These are phyloP conservation scores for Teratosphaeria zuluensis DNA, from an alignment of 2,329 filamentous ascomycete genomes.

Conservation along the genomic window DNA sequence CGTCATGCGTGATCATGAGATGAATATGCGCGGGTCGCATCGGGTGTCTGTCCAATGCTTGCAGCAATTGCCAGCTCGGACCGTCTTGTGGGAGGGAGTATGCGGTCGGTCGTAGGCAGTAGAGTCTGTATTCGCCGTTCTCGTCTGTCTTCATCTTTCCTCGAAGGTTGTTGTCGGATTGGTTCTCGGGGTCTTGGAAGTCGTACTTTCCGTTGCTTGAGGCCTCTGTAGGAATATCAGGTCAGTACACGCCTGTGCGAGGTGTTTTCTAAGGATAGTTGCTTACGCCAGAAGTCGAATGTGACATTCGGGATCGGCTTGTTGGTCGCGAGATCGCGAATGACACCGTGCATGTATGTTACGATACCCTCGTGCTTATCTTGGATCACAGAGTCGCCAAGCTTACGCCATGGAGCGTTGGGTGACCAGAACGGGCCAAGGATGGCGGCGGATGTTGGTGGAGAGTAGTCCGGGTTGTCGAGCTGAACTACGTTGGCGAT, in stretches of 20 bases:
- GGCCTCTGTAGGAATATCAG: slow-evolving; percentile 40
- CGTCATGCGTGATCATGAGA: slow-evolving; percentile 44
- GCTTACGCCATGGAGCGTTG: slow-evolving; percentile 60
- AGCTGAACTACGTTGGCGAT: slow-evolving; percentile 53
- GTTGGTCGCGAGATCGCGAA: slow-evolving; percentile 56
- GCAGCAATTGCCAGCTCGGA: slow-evolving; percentile 44
- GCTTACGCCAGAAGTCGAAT: slow-evolving; percentile 57
- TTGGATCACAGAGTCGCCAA: slow-evolving; percentile 58
- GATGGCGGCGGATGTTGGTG: slow-evolving; percentile 61
- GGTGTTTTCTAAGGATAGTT: background rate
- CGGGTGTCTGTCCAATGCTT: slow-evolving; percentile 47
- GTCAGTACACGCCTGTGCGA: background rate
- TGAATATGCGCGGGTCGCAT: slow-evolving; percentile 55
- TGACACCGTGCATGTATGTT: slow-evolving; percentile 59
- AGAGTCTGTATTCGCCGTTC: slow-evolving; percentile 62
- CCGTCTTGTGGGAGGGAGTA: slow-evolving; percentile 62
- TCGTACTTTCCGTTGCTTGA: slow-evolving; percentile 63
- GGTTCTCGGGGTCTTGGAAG: slow-evolving; percentile 61
- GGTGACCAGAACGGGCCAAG: slow-evolving; percentile 72
- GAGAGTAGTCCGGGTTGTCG: slow-evolving; percentile 50
- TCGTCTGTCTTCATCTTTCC: slow-evolving; percentile 65
- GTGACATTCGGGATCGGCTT: slow-evolving; percentile 56
- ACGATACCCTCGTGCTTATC: slow-evolving; percentile 50
- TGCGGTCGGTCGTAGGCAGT: slow-evolving; percentile 65
- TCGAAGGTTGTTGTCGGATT: slow-evolving; percentile 63